Evolutionary conservation across 257 asterid species (phyloP), one percentile per base, ranked within the genome.

Genomic region (Nyctanthes arbortristis): DNA sequence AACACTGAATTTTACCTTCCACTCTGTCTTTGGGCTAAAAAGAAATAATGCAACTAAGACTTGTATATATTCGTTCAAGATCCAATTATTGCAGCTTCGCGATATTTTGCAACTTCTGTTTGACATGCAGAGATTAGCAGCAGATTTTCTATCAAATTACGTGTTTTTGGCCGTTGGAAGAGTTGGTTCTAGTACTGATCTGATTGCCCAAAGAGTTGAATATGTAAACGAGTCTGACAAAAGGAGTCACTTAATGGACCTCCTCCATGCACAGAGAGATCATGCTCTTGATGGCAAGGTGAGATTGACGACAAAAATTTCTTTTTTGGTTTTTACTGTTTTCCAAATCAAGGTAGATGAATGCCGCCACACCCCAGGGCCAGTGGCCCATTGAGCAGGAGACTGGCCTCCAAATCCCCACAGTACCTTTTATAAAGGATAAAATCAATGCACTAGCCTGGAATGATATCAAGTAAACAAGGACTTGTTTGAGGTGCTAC

Each of bases 121-220:
- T 47, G 56, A 47, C 25, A 47, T 47, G 56, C 56, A 72, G 71
- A 63, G 70, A 24, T 49, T 72, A 1, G 76, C 76, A 10, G 57
- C 76, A 35, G 76, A 72, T 72, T 72, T 72, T 65, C 71, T 72
- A 10, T 55, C 71, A 4, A 72, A 64, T 30, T 63, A 72, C 18
- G 58, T 72, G 43, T 72, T 72, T 71, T 65, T 72, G 61, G 28
- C 76, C 5, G 76, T 72, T 35, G 76, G 76, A 43, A 30, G 76
- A 35, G 76, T 72, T 72, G 71, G 71, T 27, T 72, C 76, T 35
- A 72, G 76, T 36, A 72, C 76, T 0, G 71, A 72, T 64, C 37
- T 72, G 70, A 72, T 72, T 64, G 61, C 64, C 43, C 76, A 54
- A 31, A 56, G 76, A 72, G 76, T 72, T 63, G 76, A 72, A 72